Evolutionary conservation across 1,139 yeast genomes (phyloP), one percentile per base, ranked within the genome.

Genomic region (Candida freyschussii): DNA sequence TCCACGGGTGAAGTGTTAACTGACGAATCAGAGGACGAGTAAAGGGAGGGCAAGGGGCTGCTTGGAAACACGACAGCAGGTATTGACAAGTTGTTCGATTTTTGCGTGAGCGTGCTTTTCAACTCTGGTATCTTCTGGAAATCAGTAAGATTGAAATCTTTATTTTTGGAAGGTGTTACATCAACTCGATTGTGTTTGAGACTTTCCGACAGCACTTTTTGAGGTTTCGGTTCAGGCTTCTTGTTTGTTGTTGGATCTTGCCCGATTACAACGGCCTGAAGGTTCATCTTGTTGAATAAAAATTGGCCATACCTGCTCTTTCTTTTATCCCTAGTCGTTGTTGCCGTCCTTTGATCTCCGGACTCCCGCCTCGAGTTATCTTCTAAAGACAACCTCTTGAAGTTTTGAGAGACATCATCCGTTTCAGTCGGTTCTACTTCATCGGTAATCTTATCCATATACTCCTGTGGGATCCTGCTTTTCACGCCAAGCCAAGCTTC

Each of bases 191-290:
- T 41, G 6, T 24, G 37, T 21, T 21, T 38, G 2, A 27, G 24
- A 21, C 39, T 35, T 10, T 43, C 44, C 1, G 29, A 22, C 28
- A 41, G 39, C 2, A 40, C 26, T 13, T 32, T 29, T 10, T 11
- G n/a, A 12, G 19, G 10, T 13, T 16, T 17, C 3, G 40, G 41
- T 6, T 41, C 42, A 3, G 41, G 38, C 28, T 57, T 57, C 27
- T 48, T 56, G 3, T 52, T 56, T 0, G 63, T 57, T 6, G 56
- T 50, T 13, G 67, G 65, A 21, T 61, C 56, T 25, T 54, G 55
- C 17, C 60, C 62, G 27, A 63, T 49, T 34, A 62, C 49, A 2
- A 65, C 55, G 0, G 72, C 69, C 34, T 54, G 54, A 20, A 66
- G 46, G 33, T 63, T 61, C 57, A 60, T 53, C 33, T 57, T 60